Evolutionary conservation across 2,329 filamentous ascomycete genomes (phyloP).

Genomic region (Ilyonectria robusta): DNA sequence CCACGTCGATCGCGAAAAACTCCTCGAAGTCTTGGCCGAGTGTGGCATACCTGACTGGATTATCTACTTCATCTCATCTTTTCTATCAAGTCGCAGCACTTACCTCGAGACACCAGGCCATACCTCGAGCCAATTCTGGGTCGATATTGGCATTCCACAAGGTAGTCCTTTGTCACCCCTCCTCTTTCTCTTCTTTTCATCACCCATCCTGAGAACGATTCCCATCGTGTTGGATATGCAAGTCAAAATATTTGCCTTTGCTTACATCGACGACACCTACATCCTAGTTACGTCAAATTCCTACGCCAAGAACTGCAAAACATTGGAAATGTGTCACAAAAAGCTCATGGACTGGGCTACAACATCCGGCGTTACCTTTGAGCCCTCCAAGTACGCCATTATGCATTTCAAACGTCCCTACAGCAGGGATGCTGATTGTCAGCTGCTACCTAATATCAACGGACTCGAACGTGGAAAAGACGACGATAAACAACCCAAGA

Average conservation of each 20-base stretch:
- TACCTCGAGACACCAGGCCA: conserved; percentile 18
- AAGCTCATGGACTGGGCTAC: background rate
- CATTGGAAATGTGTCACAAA: background rate
- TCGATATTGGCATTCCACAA: background rate
- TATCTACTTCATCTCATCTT: conserved; percentile 10
- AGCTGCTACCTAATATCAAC: background rate
- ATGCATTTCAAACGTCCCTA: conserved; percentile 22
- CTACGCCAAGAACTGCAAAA: conserved; percentile 21
- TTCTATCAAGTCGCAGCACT: conserved; percentile 23
- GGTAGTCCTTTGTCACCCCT: conserved; percentile 23
- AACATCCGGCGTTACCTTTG: conserved; percentile 11
- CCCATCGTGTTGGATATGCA: background rate
- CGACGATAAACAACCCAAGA: background rate
- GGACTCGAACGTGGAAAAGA: background rate
- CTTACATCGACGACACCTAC: conserved; percentile 30
- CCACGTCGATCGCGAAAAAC: conserved; percentile 10
- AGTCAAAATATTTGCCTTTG: background rate
- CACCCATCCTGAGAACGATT: background rate
- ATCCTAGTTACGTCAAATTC: conserved; percentile 15
- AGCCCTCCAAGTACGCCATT: conserved; percentile 23
- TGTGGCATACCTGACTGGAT: conserved; percentile 23
- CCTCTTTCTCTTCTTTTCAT: conserved; percentile 26
- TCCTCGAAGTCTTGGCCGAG: conserved; percentile 14
- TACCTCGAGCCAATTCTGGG: background rate
- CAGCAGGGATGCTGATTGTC: background rate